These are phyloP conservation scores for Penicillium palitans DNA, from an alignment of 2,329 filamentous ascomycete genomes.

Conservation along the genomic window DNA sequence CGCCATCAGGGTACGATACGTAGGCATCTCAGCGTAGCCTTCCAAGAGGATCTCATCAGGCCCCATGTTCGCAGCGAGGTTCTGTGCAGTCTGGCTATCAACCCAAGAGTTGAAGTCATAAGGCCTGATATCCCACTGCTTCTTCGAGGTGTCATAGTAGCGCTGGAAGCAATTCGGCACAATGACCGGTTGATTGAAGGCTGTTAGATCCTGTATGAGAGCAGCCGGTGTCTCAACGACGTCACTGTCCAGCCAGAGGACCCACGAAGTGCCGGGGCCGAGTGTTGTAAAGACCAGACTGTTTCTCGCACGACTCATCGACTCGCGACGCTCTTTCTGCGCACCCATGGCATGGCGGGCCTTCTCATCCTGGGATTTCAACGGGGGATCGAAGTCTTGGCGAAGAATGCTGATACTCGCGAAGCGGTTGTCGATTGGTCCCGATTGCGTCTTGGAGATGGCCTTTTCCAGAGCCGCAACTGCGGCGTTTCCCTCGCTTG, in stretches of 20 bases:
- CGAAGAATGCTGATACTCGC: conserved; percentile 90
- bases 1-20: conserved; percentile 88
- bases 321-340: conserved; percentile 80
- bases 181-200: conserved; percentile 84
- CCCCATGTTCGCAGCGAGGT: conserved; percentile 76
- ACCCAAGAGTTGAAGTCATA: conserved; percentile 99
- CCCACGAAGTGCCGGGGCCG: conserved; percentile 88
- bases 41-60: conserved; percentile 91
- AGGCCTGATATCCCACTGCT: conserved; percentile 71
- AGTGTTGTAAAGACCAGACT: conserved; percentile 93
- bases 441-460: conserved; percentile 81
- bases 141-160: conserved; percentile 71
- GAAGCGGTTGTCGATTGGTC: conserved; percentile 78
- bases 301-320: conserved; percentile 93
- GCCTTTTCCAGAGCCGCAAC: conserved; percentile 79
- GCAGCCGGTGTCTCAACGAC: conserved; percentile 82
- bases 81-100: conserved; percentile 76
- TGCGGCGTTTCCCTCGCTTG: conserved; percentile 84
- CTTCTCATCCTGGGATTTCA: conserved; percentile 76
- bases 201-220: conserved; percentile 87
- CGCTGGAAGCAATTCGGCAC: conserved; percentile 95
- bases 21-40: conserved; percentile 89
- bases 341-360: conserved; percentile 90
- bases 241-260: conserved; percentile 92
- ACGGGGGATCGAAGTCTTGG: conserved; percentile 86